These are phyloP conservation scores for Fusarium subtropicale DNA, from an alignment of 2,329 filamentous ascomycete species.

Conservation along the genomic window DNA sequence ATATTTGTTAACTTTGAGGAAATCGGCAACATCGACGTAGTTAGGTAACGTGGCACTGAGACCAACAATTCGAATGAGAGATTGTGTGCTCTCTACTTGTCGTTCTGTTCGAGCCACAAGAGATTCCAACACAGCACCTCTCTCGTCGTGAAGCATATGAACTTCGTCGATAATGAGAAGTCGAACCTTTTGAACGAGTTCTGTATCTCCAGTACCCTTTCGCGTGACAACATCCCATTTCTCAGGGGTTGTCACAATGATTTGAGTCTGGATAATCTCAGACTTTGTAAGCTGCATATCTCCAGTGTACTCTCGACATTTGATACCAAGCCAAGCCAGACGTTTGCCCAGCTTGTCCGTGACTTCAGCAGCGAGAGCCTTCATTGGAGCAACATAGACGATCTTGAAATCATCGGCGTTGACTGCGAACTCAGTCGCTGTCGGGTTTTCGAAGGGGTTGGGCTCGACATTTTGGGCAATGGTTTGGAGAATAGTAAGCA, in stretches of 20 bases:
- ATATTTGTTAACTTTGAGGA: slow-evolving; percentile 93
- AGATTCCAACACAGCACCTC: slow-evolving; percentile 94
- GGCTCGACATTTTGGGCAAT: slow-evolving; percentile 87
- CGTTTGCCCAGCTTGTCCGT: slow-evolving; percentile 94
- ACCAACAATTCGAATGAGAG: slow-evolving; percentile 93
- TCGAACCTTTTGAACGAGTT: slow-evolving; percentile 96
- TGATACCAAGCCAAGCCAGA: slow-evolving; percentile 91
- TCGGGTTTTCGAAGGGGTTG: slow-evolving; percentile 78
- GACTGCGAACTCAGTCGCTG: slow-evolving; percentile 84
- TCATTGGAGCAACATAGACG: slow-evolving; percentile 99
- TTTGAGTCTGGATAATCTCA: slow-evolving; percentile 95
- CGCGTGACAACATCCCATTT: slow-evolving; percentile 99
- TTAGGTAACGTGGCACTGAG: slow-evolving; percentile 96
- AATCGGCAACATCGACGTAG: slow-evolving; percentile 96
- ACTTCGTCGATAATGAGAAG: slow-evolving; percentile 98
- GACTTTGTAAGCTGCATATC: slow-evolving; percentile 99
- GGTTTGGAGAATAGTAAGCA: slow-evolving; percentile 93
- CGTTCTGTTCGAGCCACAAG: slow-evolving; percentile 94
- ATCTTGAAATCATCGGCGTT: slow-evolving; percentile 93
- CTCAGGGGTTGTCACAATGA: slow-evolving; percentile 98
- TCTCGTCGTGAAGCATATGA: slow-evolving; percentile 98
- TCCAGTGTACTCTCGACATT: slow-evolving; percentile 92
- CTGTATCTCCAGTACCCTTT: slow-evolving; percentile 96
- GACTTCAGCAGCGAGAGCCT: slow-evolving; percentile 94
- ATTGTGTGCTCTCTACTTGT: slow-evolving; percentile 98